phyloP scores from a whole-genome alignment of 352 stramenopile genomes.

The Globisporangium takayamanum region DNA sequence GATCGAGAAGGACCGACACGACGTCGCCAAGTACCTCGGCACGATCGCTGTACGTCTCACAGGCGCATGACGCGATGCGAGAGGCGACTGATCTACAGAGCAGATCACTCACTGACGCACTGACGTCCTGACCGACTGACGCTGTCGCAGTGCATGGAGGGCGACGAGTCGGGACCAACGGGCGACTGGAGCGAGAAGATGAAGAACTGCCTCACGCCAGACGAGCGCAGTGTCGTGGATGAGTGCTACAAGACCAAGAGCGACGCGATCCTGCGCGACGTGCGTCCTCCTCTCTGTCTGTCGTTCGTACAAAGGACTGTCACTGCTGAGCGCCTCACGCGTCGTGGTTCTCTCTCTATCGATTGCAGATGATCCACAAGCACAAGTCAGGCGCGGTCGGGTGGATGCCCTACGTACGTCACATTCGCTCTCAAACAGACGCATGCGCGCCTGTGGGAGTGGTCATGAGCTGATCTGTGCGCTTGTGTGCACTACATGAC shows the following conservation, averaged over 20 bases:
- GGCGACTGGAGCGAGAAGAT: conserved; percentile 70
- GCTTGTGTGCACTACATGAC: too few relatives aligned
- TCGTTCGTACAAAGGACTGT: not conserved
- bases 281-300: conserved; percentile 5
- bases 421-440: not conserved
- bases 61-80: too few relatives aligned
- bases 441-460: too few relatives aligned
- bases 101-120: not conserved
- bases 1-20: conserved; percentile 63
- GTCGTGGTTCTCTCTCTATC: not conserved
- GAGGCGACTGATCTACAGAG: too few relatives aligned
- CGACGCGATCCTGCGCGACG: conserved; percentile 43
- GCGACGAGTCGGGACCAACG: conserved; percentile 57
- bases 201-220: conserved; percentile 58
- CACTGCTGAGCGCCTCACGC: not conserved
- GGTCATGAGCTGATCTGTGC: too few relatives aligned
- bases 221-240: conserved; percentile 43
- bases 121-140: not conserved
- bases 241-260: conserved; percentile 60
- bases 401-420: conserved; percentile 77
- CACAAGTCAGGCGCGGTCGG: conserved; percentile 36
- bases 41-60: conserved; percentile 51
- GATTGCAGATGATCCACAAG: conserved; percentile 53
- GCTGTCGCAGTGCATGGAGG: conserved; percentile 55
- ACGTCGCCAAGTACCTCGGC: conserved; percentile 71